Evolutionary conservation across 257 asterid species (phyloP).

Genomic region (Perilla frutescens): DNA sequence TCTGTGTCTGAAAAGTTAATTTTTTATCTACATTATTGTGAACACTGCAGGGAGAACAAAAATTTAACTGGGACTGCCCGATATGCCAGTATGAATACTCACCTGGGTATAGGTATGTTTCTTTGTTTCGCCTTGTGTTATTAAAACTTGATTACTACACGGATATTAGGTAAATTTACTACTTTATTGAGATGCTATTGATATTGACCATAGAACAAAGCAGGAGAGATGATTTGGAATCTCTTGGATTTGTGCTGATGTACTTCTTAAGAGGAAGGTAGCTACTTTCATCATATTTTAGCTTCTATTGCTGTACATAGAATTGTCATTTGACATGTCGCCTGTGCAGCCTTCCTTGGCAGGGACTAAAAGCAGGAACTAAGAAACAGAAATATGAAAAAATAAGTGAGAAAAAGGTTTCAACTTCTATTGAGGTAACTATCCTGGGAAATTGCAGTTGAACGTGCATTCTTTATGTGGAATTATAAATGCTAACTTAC

Average conservation of each 20-base stretch:
- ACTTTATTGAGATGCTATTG: conserved; percentile 28
- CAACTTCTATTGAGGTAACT: conserved; percentile 94
- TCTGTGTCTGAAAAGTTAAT: conserved; percentile 12
- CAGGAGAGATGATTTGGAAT: conserved; percentile 99
- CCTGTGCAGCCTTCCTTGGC: conserved; percentile 89
- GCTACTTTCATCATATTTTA: conserved; percentile 25
- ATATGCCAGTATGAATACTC: conserved; percentile 98
- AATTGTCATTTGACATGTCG: conserved; percentile 46
- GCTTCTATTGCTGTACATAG: conserved; percentile 34
- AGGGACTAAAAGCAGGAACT: conserved; percentile 95
- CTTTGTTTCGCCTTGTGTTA: conserved; percentile 22
- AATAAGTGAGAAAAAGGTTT: conserved; percentile 92
- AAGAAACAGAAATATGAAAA: conserved; percentile 96
- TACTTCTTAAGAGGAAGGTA: conserved; percentile 97
- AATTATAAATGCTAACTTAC: conserved; percentile 32
- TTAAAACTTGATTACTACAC: conserved; percentile 21
- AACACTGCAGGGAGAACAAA: conserved; percentile 83
- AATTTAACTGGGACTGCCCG: conserved; percentile 98
- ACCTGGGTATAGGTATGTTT: conserved; percentile 82
- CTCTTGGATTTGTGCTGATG: conserved; percentile 95
- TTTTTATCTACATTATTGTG: conserved; percentile 19
- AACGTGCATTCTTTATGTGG: conserved; percentile 27
- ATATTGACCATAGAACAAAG: conserved; percentile 71
- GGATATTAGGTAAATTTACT: conserved; percentile 20
- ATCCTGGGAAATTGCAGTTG: conserved; percentile 25